Evolutionary conservation across 2,329 filamentous ascomycete species (phyloP).

Genomic region (Claviceps pazoutovae): DNA sequence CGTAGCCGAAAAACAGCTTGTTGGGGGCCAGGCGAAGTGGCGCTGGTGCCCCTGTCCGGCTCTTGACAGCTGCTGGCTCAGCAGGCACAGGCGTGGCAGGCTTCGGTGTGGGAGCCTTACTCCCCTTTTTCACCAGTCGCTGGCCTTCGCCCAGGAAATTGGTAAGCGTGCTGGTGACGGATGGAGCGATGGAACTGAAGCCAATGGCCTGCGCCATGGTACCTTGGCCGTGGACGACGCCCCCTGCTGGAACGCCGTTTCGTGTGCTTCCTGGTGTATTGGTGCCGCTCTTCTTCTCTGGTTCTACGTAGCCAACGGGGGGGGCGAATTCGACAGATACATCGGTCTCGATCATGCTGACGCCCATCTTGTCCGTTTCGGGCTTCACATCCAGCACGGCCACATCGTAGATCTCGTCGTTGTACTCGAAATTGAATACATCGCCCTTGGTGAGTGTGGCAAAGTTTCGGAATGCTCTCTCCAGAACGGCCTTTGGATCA

Average conservation of each 20-base stretch:
- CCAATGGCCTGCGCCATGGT: constrained; percentile 98
- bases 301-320: constrained; percentile 88
- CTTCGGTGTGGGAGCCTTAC: constrained; percentile 53
- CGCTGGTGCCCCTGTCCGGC: constrained; percentile 62
- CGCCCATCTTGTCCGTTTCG: constrained; percentile 64
- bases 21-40: constrained; percentile 73
- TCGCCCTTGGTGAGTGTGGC: constrained; percentile 87
- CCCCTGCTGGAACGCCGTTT: constrained; percentile 53
- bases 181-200: constrained; percentile 79
- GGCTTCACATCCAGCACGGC: constrained; percentile 91
- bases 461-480: constrained; percentile 93
- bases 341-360: constrained; percentile 93
- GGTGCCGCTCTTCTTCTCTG: constrained; percentile 64
- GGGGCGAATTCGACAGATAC: constrained; percentile 91
- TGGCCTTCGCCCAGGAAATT: constrained; percentile 74
- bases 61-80: constrained; percentile 18
- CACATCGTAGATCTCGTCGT: constrained; percentile 85
- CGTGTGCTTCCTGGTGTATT: constrained; percentile 64
- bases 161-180: constrained; percentile 54
- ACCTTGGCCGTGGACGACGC: constrained; percentile 68
- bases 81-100: constrained; percentile 53
- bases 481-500: constrained; percentile 91
- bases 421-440: constrained; percentile 92
- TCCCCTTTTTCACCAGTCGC: constrained; percentile 68
- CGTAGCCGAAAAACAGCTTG: constrained; percentile 94